These are phyloP conservation scores for Chaetoceros tenuissimus DNA, from an alignment of 108 stramenopile genomes.

Conservation along the genomic window DNA sequence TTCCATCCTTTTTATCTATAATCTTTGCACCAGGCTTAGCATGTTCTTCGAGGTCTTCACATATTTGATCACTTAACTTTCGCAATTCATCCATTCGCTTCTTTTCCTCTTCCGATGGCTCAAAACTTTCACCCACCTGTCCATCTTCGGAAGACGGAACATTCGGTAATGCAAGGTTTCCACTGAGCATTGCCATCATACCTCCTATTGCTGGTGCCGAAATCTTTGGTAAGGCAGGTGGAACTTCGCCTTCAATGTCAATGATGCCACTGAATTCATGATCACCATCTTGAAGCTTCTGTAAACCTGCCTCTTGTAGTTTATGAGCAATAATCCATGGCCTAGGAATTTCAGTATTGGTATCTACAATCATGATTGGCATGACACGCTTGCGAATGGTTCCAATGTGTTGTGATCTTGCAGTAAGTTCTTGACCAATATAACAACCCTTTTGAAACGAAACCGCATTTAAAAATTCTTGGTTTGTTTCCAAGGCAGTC, in stretches of 20 bases:
- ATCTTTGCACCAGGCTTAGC: slow-evolving; percentile 51
- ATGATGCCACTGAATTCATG: slow-evolving; percentile 9
- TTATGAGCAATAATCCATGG: slow-evolving; percentile 70
- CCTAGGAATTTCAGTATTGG: slow-evolving; percentile 55
- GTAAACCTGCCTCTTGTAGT: slow-evolving; percentile 36
- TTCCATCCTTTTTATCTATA: slow-evolving; percentile 63
- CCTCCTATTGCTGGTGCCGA: slow-evolving; percentile 57
- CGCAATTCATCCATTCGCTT: slow-evolving; percentile 28
- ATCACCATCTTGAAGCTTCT: not conserved
- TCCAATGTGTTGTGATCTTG: slow-evolving; percentile 90
- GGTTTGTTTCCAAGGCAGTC: slow-evolving; percentile 88
- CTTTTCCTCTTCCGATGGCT: slow-evolving; percentile 12
- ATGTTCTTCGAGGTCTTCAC: slow-evolving; percentile 25
- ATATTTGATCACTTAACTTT: slow-evolving; percentile 26
- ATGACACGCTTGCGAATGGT: slow-evolving; percentile 87
- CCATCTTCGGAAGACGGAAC: slow-evolving; percentile 9
- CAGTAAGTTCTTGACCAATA: slow-evolving; percentile 96
- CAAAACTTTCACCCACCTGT: slow-evolving; percentile 12
- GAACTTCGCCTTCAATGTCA: slow-evolving; percentile 19
- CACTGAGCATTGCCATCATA: slow-evolving; percentile 58
- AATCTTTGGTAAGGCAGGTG: slow-evolving; percentile 55
- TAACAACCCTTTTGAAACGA: slow-evolving; percentile 96
- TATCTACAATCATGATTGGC: slow-evolving; percentile 70
- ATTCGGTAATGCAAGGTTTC: slow-evolving; percentile 14
- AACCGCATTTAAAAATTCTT: slow-evolving; percentile 88